phyloP scores from a whole-genome alignment of 2,329 filamentous ascomycete species.

The Colletotrichum scovillei region DNA sequence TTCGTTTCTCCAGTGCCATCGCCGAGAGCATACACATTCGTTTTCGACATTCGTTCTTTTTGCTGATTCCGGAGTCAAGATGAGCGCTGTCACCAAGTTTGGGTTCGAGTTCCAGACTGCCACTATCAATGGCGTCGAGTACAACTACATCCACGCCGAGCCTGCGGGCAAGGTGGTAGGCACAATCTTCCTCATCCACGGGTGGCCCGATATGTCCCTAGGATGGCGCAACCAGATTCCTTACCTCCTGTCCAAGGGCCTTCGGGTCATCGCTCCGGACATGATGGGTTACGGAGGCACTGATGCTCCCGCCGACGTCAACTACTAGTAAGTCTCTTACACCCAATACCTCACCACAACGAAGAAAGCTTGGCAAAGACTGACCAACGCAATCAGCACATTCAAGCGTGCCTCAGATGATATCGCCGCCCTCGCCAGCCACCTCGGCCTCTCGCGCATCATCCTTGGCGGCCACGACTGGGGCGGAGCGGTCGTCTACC shows the following conservation, averaged over 20 bases:
- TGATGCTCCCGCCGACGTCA: constrained; percentile 62
- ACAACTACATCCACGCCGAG: constrained; percentile 67
- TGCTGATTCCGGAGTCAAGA: not conserved
- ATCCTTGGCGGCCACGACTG: constrained; percentile 88
- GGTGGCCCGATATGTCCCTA: constrained; percentile 79
- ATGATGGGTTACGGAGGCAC: constrained; percentile 83
- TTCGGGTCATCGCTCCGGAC: constrained; percentile 80
- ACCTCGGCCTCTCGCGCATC: constrained; percentile 60
- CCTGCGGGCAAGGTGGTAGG: constrained; percentile 49
- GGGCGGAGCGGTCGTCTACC: constrained; percentile 79
- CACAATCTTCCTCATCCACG: constrained; percentile 66
- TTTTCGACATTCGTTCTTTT: not conserved
- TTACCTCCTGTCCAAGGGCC: constrained; percentile 70
- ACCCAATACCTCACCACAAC: too few relatives aligned
- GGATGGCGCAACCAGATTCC: constrained; percentile 88
- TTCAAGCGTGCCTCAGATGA: constrained; percentile 78
- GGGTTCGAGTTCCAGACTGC: constrained; percentile 20
- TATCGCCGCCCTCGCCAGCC: constrained; percentile 73
- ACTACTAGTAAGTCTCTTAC: constrained; percentile 14
- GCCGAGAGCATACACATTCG: not conserved
- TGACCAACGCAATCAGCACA: constrained; percentile 66
- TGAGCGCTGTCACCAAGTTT: not conserved
- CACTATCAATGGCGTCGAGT: constrained; percentile 62
- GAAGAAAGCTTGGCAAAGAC: not conserved
- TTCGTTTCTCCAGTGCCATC: not conserved